These are phyloP conservation scores for Penicillium freii DNA, from an alignment of 2,329 filamentous ascomycete species.

Conservation along the genomic window DNA sequence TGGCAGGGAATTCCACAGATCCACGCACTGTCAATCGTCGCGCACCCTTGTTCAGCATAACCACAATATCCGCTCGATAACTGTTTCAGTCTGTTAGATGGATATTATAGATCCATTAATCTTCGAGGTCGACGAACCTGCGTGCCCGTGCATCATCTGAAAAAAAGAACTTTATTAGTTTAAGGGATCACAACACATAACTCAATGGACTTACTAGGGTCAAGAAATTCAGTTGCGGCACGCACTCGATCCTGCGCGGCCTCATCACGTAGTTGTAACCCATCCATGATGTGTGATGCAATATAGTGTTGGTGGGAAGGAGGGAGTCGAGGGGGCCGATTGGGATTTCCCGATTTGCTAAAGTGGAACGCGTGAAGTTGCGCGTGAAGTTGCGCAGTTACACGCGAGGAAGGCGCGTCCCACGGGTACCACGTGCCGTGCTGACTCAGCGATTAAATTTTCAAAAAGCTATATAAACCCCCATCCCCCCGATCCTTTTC, in stretches of 20 bases:
- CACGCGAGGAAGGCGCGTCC: conserved; percentile 2
- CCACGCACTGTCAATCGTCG: conserved; percentile 55
- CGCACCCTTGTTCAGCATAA: conserved; percentile 64
- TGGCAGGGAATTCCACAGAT: background rate
- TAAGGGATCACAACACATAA: background rate
- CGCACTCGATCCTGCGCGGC: conserved; percentile 79
- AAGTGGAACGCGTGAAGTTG: conserved; percentile 32
- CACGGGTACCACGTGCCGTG: background rate
- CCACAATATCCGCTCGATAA: conserved; percentile 85
- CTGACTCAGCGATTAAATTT: conserved; percentile 3
- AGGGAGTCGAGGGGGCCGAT: conserved; percentile 15
- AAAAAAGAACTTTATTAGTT: conserved; percentile 19
- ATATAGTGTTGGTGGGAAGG: conserved; percentile 14
- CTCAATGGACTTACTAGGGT: conserved; percentile 67
- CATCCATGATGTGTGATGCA: conserved; percentile 59
- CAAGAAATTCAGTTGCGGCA: conserved; percentile 86
- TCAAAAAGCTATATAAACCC: conserved; percentile 4
- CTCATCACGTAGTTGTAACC: conserved; percentile 75
- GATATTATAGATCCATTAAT: background rate
- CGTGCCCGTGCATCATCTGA: conserved; percentile 58
- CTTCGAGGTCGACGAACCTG: conserved; percentile 41
- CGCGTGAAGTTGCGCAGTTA: conserved; percentile 24
- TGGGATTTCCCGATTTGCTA: conserved; percentile 31
- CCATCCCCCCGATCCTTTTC: conserved; percentile 1
- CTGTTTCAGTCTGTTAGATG: conserved; percentile 51